A percentile compares a stretch with the other conserved stretches of the same genome.
phyloP scores from a whole-genome alignment of 768 basidiomycete species.

The Mycena floridula region DNA sequence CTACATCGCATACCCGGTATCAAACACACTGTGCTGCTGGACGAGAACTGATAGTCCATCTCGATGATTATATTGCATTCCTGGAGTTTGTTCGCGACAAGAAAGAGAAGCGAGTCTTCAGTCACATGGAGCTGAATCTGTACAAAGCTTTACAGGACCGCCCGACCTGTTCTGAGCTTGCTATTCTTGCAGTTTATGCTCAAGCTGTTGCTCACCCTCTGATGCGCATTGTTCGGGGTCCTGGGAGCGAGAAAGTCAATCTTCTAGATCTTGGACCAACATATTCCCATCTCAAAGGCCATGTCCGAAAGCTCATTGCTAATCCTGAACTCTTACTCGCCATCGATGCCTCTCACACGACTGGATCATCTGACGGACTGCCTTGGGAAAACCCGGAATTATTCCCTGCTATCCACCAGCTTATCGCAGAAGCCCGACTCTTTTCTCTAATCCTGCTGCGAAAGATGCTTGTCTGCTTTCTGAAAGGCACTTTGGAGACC shows the following conservation, averaged over 20 bases:
- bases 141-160: constrained; percentile 14
- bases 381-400: constrained; percentile 9
- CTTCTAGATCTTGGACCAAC: constrained; percentile 18
- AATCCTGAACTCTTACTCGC: constrained; percentile 16
- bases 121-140: constrained; percentile 30
- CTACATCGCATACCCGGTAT: constrained; percentile 29
- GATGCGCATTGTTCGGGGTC: constrained; percentile 16
- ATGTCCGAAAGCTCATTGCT: constrained; percentile 10
- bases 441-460: constrained; percentile 16
- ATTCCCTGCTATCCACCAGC: constrained; percentile 10
- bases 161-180: constrained; percentile 22
- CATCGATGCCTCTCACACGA: constrained; percentile 3
- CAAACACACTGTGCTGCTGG: constrained; percentile 25
- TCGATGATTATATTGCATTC: constrained; percentile 16
- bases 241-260: constrained; percentile 11
- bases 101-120: constrained; percentile 21
- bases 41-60: constrained; percentile 17
- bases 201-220: constrained; percentile 18
- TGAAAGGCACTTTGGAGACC: constrained; percentile 16
- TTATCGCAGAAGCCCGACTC: background rate
- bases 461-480: constrained; percentile 15
- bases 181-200: constrained; percentile 18
- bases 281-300: constrained; percentile 13
- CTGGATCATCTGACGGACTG: constrained; percentile 16
- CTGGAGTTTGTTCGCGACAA: constrained; percentile 20